Base-by-base conservation (phyloP, 495 filamentous ascomycete genomes). In the Aspergillus steynii region DNA sequence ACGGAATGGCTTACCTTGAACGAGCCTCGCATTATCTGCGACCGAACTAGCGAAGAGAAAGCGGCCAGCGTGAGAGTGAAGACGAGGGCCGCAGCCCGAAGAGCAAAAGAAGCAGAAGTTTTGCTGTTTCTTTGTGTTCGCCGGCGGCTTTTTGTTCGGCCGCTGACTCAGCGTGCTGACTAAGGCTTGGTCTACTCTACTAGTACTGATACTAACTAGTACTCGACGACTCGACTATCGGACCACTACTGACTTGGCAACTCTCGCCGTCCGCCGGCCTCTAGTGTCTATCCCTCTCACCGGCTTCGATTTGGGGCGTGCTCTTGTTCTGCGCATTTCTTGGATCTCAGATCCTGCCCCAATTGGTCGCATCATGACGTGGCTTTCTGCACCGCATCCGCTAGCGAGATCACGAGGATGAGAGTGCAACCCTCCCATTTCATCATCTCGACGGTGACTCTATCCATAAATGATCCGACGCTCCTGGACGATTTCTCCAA, bases 61-160 rank as follows among this genome's bases (percentile, higher is more conserved):
- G 20, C 20, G 20, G 20, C 20, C 20, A 20, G 42, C 45, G 25
- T 64, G 25, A 58, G 54, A 50, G 37, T 61, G 27, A 50, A 50
- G 56, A 28, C 3, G 55, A 70, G 74, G 75, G 76, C 75, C 76
- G 71, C 67, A 74, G 76, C 76, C 75, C 70, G 65, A 26, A 58
- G 60, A 57, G 42, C 27, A 56, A 53, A 55, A 59, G 65, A 60
- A 60, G 65, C 64, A 64, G 62, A 62, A 61, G 37, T 63, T 60
- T 56, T 62, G 51, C 32, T 54, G 60, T 51, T 55, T 55, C 54
- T 50, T 50, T 66, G 72, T 68, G 64, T 68, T 50, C 68, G 61
- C 45, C 50, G 52, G 15, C 29, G 59, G n/a, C 59, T 61, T 65
- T 64, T 58, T 64, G 62, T 53, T 64, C 58, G 47, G 10, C 37